Base-by-base conservation (phyloP, 768 basidiomycete species). In the Cystofilobasidium macerans region DNA sequence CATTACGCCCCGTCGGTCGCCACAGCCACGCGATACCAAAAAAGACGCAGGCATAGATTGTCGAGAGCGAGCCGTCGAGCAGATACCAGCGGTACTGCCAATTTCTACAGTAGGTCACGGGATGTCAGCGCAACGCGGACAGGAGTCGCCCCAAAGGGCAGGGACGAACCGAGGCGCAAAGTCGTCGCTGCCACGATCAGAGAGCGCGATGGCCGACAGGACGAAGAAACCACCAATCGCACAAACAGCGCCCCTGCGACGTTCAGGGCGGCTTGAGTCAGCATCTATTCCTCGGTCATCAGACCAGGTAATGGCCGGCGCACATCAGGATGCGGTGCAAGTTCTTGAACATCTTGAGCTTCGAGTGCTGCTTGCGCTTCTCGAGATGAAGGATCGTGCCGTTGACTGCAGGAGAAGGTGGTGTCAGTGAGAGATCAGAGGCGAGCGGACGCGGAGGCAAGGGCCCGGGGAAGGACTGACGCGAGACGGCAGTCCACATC, bases 161-260 rank as follows among this genome's bases (percentile, higher is more conserved):
- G 8, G 47, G n/a, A n/a, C 40, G 13, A 8, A 26, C 38, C 43
- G 28, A 33, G 91, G 87, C 20, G 90, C 88, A 73, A 93, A 97
- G 74, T 94, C 91, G 84, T 95, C 92, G 3, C 88, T 87, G 26
- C 89, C 78, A 57, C 95, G 84, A 53, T 89, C 89, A 2, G 91
- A 90, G 77, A 99, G 90, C 1, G 88, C 85, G 76, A 97, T 78
- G 0, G 89, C 86, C 2, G 92, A 95, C 12, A 97, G 85, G 35
- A 95, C 85, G 73, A 98, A 98, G 80, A 98, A 97, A 28, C 85
- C 81, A 9, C 82, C 82, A 63, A 99, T 86, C 61, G 91, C 82
- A 65, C 89, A 73, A 11, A 93, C 89, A 0, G 90, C 83, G 53
- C 82, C 80, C 69, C 63, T 57, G 47, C 2, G 13, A 5, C 12